Evolutionary conservation across 257 asterid species (phyloP).

Genomic region (Primulina eburnea): DNA sequence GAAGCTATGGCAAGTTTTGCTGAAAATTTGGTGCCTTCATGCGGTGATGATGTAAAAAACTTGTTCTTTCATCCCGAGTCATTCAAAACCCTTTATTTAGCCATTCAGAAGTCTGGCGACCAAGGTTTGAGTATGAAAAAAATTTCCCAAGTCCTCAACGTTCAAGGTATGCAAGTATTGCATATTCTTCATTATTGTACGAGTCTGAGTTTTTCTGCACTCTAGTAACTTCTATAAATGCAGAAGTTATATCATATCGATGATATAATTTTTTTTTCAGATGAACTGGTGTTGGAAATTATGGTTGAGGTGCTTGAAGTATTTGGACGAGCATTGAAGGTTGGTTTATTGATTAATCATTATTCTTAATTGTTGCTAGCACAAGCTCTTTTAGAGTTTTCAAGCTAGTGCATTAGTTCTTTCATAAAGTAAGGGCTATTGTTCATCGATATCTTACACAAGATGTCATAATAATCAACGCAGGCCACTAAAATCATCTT

Average conservation of each 20-base stretch:
- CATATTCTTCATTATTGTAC: conserved; percentile 22
- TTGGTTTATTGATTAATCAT: conserved; percentile 27
- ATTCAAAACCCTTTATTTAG: conserved; percentile 64
- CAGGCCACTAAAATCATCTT: background rate
- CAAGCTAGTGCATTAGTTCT: conserved; percentile 1
- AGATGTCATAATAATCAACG: background rate
- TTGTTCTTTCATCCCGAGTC: conserved; percentile 43
- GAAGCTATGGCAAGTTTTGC: conserved; percentile 72
- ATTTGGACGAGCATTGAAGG: conserved; percentile 83
- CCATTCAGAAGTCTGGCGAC: conserved; percentile 88
- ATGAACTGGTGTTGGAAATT: conserved; percentile 50
- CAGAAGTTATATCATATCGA: conserved; percentile 24
- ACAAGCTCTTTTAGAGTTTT: conserved; percentile 16
- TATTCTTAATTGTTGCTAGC: conserved; percentile 4
- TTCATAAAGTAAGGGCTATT: conserved; percentile 5
- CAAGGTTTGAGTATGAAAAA: conserved; percentile 84
- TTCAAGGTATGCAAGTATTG: conserved; percentile 46
- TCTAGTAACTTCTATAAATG: conserved; percentile 7
- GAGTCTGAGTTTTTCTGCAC: background rate
- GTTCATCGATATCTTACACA: background rate
- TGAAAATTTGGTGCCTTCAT: conserved; percentile 43
- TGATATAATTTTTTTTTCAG: conserved; percentile 41
- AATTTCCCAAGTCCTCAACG: conserved; percentile 46
- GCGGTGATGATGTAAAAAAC: conserved; percentile 36
- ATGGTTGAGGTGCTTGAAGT: conserved; percentile 72